These are phyloP conservation scores for Anisogramma anomala DNA, from an alignment of 2,329 filamentous ascomycete species.

Conservation along the genomic window DNA sequence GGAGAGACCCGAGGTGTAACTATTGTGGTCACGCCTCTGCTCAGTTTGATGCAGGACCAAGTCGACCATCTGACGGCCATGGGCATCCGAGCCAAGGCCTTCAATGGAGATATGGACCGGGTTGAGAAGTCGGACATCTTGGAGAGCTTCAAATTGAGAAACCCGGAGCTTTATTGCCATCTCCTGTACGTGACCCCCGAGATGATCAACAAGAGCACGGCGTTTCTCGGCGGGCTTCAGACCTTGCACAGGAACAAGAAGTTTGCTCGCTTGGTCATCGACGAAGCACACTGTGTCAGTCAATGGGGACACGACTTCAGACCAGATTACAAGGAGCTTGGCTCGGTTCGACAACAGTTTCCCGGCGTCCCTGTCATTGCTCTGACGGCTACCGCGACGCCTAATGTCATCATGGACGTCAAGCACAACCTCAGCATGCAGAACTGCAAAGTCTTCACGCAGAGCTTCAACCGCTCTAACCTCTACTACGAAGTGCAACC, in stretches of 20 bases:
- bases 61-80: slow-evolving; percentile 68
- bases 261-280: slow-evolving; percentile 85
- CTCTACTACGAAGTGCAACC: slow-evolving; percentile 72
- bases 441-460: slow-evolving; percentile 66
- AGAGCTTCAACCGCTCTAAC: slow-evolving; percentile 97
- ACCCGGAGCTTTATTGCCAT: slow-evolving; percentile 68
- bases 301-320: slow-evolving; percentile 99
- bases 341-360: slow-evolving; percentile 60
- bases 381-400: slow-evolving; percentile 86
- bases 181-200: slow-evolving; percentile 93
- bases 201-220: slow-evolving; percentile 76
- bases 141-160: slow-evolving; percentile 45
- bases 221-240: slow-evolving; percentile 54
- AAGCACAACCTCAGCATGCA: slow-evolving; percentile 81
- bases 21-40: slow-evolving; percentile 83
- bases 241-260: slow-evolving; percentile 57
- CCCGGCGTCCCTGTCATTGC: slow-evolving; percentile 83
- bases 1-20: slow-evolving; percentile 80
- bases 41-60: slow-evolving; percentile 97
- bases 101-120: slow-evolving; percentile 64
- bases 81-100: slow-evolving; percentile 65
- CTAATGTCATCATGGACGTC: slow-evolving; percentile 84
- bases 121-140: slow-evolving; percentile 57
- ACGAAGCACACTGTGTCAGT: slow-evolving; percentile 98
- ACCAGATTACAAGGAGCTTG: slow-evolving; percentile 84